These are phyloP conservation scores for Cryptococcus floricola DNA, from an alignment of 1,284 basidiomycete genomes.

Conservation along the genomic window DNA sequence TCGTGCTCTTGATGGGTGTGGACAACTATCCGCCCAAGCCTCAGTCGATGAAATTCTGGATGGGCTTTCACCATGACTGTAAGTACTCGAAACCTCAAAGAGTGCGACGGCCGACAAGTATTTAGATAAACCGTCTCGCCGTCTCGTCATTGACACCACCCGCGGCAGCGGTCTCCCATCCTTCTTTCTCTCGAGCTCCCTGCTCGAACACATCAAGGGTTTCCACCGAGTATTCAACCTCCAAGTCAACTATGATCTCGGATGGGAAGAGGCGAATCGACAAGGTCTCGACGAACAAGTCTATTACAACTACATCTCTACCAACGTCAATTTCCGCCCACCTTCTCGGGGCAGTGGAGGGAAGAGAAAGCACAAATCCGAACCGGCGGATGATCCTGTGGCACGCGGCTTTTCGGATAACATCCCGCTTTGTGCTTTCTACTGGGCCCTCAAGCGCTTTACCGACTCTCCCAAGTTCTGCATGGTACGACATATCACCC, in stretches of 20 bases:
- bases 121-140: constrained; percentile 19
- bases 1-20: constrained; percentile 18
- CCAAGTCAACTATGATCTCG: constrained; percentile 10
- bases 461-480: constrained; percentile 22
- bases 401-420: constrained; percentile 16
- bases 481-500: constrained; percentile 12
- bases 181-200: constrained; percentile 19
- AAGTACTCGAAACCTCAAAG: not conserved
- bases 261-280: constrained; percentile 19
- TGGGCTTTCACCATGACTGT: constrained; percentile 18
- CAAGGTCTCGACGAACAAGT: constrained; percentile 18
- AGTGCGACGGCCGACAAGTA: not conserved
- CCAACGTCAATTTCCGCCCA: not conserved
- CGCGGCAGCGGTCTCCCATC: constrained; percentile 9
- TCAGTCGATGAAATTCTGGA: constrained; percentile 16
- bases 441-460: constrained; percentile 22
- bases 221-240: constrained; percentile 18
- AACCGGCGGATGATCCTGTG: constrained; percentile 14
- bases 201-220: constrained; percentile 16
- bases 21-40: constrained; percentile 16
- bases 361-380: not conserved
- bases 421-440: constrained; percentile 20
- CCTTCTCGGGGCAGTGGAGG: not conserved
- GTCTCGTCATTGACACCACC: constrained; percentile 7
- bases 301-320: not conserved